These are phyloP conservation scores for Pichia thaimueangensis DNA, from an alignment of 805 yeast species.

Conservation along the genomic window DNA sequence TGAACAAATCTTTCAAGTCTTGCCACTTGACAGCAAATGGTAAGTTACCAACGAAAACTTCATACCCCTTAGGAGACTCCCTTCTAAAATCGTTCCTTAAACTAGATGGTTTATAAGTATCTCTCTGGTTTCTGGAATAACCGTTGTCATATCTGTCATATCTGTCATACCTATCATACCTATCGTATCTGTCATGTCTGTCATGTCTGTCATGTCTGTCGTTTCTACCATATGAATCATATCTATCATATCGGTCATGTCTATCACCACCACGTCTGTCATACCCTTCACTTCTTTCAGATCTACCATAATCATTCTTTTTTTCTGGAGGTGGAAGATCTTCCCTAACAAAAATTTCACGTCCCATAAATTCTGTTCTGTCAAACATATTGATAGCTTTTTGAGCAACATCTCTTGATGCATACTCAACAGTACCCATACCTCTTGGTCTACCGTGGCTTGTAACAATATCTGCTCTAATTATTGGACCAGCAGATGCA, in stretches of 20 bases:
- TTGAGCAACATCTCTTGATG: slow-evolving; percentile 55
- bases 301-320: slow-evolving; percentile 6
- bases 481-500: slow-evolving; percentile 54
- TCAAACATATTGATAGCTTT: slow-evolving; percentile 66
- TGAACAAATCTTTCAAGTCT: slow-evolving; percentile 77
- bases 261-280: slow-evolving; percentile 16
- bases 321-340: slow-evolving; percentile 76
- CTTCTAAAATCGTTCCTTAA: slow-evolving; percentile 16
- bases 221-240: slow-evolving; percentile 14
- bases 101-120: slow-evolving; percentile 9
- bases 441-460: slow-evolving; percentile 79
- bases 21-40: slow-evolving; percentile 84
- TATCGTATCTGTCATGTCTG: slow-evolving; percentile 9
- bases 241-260: neutral
- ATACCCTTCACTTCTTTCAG: slow-evolving; percentile 11
- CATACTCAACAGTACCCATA: slow-evolving; percentile 86
- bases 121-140: slow-evolving; percentile 8
- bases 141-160: slow-evolving; percentile 1
- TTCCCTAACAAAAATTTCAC: slow-evolving; percentile 84
- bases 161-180: slow-evolving; percentile 5
- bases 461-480: slow-evolving; percentile 77
- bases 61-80: slow-evolving; percentile 32
- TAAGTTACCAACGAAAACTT: slow-evolving; percentile 72
- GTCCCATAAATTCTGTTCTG: slow-evolving; percentile 58
- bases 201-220: slow-evolving; percentile 16